Conservation (phyloP, 1,284 basidiomycete species). For the Cutaneotrichosporon sp. region DNA sequence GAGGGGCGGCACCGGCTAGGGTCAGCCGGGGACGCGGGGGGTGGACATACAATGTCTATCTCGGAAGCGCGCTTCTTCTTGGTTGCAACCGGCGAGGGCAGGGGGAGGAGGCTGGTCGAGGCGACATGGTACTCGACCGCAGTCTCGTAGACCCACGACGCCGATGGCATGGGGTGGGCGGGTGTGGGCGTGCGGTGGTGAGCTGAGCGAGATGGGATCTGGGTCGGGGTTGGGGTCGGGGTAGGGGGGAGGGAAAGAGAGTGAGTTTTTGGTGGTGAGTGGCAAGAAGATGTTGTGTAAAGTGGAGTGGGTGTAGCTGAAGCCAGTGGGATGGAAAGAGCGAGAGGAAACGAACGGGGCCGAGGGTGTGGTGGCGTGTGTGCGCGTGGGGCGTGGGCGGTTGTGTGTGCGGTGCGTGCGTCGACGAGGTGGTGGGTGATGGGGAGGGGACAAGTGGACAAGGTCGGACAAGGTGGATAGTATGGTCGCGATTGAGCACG, state of each 20-base stretch:
- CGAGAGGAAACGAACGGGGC: too few species aligned
- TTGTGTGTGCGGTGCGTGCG: too few species aligned
- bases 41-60: background rate
- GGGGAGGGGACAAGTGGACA: background rate
- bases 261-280: background rate
- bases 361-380: background rate
- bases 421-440: background rate
- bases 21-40: background rate
- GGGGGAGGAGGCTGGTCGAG: background rate
- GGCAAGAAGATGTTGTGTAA: background rate
- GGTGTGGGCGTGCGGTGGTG: background rate
- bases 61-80: slow-evolving; percentile 10
- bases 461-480: background rate
- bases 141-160: slow-evolving; percentile 20
- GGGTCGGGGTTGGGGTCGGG: too few species aligned
- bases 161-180: background rate
- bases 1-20: background rate
- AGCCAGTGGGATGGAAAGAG: too few species aligned
- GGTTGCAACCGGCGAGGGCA: background rate
- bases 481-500: background rate
- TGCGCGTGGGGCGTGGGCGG: too few species aligned
- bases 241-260: too few species aligned
- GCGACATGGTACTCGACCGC: slow-evolving; percentile 22
- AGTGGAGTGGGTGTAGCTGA: too few species aligned
- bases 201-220: background rate